Conservation (phyloP, 345 rosid genomes). For the Anastatica hierochuntica region DNA sequence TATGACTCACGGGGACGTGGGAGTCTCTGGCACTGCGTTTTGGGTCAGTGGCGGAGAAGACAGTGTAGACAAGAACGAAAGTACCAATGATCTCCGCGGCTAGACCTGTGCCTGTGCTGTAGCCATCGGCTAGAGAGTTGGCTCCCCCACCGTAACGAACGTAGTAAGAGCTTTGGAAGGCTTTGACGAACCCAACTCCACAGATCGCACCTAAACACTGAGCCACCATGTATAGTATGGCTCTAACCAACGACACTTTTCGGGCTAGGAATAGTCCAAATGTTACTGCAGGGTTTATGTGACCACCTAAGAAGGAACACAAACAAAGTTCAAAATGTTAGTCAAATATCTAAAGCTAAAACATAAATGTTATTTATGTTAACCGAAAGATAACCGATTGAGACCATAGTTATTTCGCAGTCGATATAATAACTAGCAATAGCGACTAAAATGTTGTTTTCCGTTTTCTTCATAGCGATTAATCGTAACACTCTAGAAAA, state of each 20-base stretch:
- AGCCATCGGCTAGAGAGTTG: constrained; percentile 34
- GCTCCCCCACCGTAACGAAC: constrained; percentile 50
- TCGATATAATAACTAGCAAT: too few relatives aligned
- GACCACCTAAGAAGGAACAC: constrained; percentile 40
- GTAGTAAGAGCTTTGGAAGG: constrained; percentile 48
- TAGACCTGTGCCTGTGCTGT: constrained; percentile 54
- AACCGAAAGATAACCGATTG: too few relatives aligned
- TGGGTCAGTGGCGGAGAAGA: constrained; percentile 60
- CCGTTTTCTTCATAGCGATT: too few relatives aligned
- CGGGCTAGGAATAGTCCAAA: constrained; percentile 53
- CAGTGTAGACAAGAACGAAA: constrained; percentile 57
- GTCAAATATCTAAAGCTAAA: too few relatives aligned
- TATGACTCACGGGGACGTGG: constrained; percentile 48
- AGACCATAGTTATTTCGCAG: too few relatives aligned
- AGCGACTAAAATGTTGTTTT: too few relatives aligned
- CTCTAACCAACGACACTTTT: constrained; percentile 56
- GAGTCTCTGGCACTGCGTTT: constrained; percentile 59
- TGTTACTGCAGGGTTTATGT: constrained; percentile 64
- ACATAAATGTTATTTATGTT: too few relatives aligned
- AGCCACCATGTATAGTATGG: constrained; percentile 51
- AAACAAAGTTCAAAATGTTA: neutral
- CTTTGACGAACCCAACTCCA: constrained; percentile 53
- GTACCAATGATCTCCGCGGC: constrained; percentile 63
- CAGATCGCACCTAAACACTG: constrained; percentile 64
- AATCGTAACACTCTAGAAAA: too few relatives aligned